phyloP scores from a whole-genome alignment of 2,329 filamentous ascomycete genomes.

The Sclerotinia trifoliorum region DNA sequence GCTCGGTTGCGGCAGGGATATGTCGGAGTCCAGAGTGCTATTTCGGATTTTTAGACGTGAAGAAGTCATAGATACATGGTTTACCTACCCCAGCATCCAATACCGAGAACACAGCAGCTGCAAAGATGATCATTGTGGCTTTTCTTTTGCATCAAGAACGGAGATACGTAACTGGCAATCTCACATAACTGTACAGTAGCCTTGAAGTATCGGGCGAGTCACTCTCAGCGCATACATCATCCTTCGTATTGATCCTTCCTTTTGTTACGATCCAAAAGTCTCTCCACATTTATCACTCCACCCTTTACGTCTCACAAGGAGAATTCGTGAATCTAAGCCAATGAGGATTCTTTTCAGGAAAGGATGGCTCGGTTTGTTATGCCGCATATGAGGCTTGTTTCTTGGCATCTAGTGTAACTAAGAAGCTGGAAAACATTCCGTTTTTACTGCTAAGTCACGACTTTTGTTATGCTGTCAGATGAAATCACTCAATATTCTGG shows the following conservation, averaged over 20 bases:
- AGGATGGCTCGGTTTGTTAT: not conserved
- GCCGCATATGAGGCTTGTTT: constrained; percentile 9
- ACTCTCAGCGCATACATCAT: constrained; percentile 12
- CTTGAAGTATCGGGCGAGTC: constrained; percentile 10
- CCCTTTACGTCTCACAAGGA: constrained; percentile 1
- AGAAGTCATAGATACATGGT: not conserved
- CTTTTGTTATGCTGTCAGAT: not conserved
- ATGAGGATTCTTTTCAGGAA: not conserved
- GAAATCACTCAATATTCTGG: not conserved
- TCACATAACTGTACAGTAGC: constrained; percentile 10
- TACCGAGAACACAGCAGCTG: constrained; percentile 5
- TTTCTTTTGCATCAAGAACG: not conserved
- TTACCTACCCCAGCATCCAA: not conserved
- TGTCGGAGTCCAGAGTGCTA: not conserved
- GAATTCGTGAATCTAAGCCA: not conserved
- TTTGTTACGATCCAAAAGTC: not conserved
- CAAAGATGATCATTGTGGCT: constrained; percentile 14
- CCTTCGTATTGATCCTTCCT: constrained; percentile 21
- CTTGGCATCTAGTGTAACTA: not conserved
- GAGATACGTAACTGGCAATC: constrained; percentile 1
- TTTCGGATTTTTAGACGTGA: not conserved
- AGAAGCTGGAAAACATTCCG: constrained; percentile 18
- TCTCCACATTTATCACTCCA: constrained; percentile 10
- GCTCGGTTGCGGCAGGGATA: not conserved
- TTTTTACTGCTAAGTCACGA: constrained; percentile 2